Base-by-base conservation (phyloP, 2,329 filamentous ascomycete species). In the Parastagonospora nodorum region DNA sequence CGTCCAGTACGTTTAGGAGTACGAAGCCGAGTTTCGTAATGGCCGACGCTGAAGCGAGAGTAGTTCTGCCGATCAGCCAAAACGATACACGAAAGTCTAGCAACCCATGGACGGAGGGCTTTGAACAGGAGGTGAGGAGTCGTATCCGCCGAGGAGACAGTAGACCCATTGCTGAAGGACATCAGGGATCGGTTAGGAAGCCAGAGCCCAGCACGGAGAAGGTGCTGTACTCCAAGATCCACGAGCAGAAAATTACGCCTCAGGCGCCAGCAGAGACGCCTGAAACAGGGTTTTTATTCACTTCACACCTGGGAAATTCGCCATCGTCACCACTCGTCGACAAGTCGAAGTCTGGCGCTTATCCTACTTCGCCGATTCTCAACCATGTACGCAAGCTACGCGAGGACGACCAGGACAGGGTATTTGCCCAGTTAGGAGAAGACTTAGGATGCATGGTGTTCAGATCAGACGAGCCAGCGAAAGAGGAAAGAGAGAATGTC, bases 351-450 rank as follows among this genome's bases (percentile, higher is more conserved):
- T 16, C 15, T n/a, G 19, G 11, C 7, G 6, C 35, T 2, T 2
- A 12, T 2, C 16, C 4, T 5, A 12, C 29, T 1, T 39, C 46
- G n/a, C 31, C 45, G 5, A 50, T 32, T 1, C 40, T 55, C 8
- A 37, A 52, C 10, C 48, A 37, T 1, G 36, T 48, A 2, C 35
- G 19, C 16, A 28, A 16, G 1, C 8, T 48, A 4, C 51, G 51
- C 9, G 40, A 38, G 1, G 27, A 50, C 9, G 42, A 48, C 12
- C 51, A 58, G 29, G 43, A 48, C 5, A 32, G 30, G n/a, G 19
- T 40, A 4, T 24, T 55, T 1, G 32, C 28, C 7, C 5, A 19
- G 14, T 38, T 46, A 10, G 15, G 30, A 9, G 31, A 42, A 10
- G 40, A 32, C n/a, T 12, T 27, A 10, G n/a, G 16, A 3, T 12